Percentiles rank a stretch among this genome's conserved stretches.
Evolutionary conservation across 78 protist species (phyloP).

Genomic region (Protostelium mycophagum): DNA sequence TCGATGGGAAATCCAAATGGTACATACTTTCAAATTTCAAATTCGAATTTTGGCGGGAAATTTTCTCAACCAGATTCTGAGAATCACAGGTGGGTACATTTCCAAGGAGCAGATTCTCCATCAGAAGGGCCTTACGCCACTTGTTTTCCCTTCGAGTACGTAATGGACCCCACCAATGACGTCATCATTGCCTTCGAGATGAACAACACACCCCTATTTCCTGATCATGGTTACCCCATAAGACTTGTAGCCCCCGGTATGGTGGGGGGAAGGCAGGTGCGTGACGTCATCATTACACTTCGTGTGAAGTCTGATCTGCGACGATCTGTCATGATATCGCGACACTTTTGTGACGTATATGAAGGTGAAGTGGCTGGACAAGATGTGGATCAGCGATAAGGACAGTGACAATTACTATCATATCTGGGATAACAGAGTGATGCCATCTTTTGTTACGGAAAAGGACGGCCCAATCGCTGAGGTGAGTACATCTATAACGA

Average conservation of each 20-base stretch:
- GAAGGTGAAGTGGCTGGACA: background rate
- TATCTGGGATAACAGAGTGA: background rate
- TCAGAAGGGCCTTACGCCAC: background rate
- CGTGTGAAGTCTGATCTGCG: no score
- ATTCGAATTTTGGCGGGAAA: no score
- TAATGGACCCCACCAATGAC: constrained; percentile 62
- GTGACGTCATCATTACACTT: no score
- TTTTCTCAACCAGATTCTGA: no score
- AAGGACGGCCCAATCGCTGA: background rate
- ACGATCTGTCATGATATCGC: no score
- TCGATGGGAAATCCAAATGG: background rate
- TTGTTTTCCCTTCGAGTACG: background rate
- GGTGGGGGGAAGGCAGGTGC: constrained; percentile 81
- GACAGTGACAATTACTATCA: background rate
- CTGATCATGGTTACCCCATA: constrained; percentile 87
- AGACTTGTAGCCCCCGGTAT: constrained; percentile 91
- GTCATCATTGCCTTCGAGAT: constrained; percentile 88
- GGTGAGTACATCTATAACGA: background rate
- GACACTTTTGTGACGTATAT: no score
- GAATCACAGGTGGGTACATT: no score
- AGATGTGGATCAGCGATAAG: background rate
- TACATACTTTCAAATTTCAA: no score
- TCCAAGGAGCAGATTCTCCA: background rate
- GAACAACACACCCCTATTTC: constrained; percentile 79
- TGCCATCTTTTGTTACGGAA: background rate